Conservation (phyloP, 306 rosid genomes). For the Abrus precatorius region DNA sequence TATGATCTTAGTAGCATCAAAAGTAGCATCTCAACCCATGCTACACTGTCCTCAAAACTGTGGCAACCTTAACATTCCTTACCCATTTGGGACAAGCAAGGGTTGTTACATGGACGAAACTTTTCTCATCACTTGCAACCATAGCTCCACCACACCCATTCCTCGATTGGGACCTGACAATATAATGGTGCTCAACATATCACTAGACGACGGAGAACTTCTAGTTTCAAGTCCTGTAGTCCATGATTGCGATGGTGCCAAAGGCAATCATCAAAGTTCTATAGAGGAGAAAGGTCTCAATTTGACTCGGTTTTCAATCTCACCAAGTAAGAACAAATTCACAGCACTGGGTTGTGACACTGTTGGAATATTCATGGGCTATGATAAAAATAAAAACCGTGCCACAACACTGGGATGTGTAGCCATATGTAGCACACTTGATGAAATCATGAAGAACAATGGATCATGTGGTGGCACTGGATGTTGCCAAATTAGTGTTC, state of each 20-base stretch:
- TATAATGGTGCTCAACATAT: constrained; percentile 12
- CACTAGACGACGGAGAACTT: constrained; percentile 5
- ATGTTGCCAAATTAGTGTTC: constrained; percentile 9
- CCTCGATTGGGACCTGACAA: neutral
- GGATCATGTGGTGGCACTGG: neutral
- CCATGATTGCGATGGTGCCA: neutral
- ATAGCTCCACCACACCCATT: neutral
- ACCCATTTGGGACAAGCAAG: constrained; percentile 25
- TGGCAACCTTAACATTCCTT: constrained; percentile 6
- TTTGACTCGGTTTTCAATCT: constrained; percentile 13
- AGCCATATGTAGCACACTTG: neutral
- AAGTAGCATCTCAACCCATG: constrained; percentile 10
- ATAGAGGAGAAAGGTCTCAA: constrained; percentile 1
- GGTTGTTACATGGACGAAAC: constrained; percentile 21
- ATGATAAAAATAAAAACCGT: neutral
- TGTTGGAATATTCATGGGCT: neutral
- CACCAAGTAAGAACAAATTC: constrained; percentile 27
- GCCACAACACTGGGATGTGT: neutral
- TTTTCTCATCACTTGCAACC: constrained; percentile 28
- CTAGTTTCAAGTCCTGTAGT: constrained; percentile 3
- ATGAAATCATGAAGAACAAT: neutral
- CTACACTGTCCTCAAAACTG: neutral
- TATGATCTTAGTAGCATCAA: neutral
- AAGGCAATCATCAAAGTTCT: neutral
- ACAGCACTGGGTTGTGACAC: constrained; percentile 38